These are phyloP conservation scores for Schizochytrium sp. DNA, from an alignment of 108 stramenopile species.

Conservation along the genomic window DNA sequence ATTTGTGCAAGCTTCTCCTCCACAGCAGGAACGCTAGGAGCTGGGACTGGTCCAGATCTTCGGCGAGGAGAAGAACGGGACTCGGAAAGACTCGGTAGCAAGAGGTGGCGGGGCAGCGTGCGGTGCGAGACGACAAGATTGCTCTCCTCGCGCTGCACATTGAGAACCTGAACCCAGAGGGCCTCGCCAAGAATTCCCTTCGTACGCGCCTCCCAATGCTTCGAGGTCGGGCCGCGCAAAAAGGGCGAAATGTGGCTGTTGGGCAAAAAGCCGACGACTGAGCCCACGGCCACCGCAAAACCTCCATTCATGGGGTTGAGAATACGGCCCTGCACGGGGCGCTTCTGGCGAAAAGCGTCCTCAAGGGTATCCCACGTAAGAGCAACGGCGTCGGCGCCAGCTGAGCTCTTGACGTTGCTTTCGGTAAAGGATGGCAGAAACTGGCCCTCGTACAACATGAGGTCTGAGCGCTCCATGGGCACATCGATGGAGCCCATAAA, in stretches of 20 bases:
- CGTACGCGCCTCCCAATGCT: not conserved
- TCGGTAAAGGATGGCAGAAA: not conserved
- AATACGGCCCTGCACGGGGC: not conserved
- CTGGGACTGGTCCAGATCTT: not conserved
- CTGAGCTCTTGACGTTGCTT: too few relatives aligned
- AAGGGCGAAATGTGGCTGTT: not conserved
- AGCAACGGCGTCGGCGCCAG: not conserved
- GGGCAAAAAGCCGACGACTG: not conserved
- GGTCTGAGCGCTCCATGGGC: not conserved
- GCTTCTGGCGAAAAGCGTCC: not conserved
- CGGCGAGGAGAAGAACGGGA: not conserved
- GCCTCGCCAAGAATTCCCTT: not conserved
- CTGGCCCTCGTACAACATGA: slow-evolving; percentile 6
- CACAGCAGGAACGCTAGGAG: not conserved
- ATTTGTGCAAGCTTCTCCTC: not conserved
- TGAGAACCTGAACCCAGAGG: not conserved
- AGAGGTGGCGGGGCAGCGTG: not conserved
- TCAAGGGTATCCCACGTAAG: not conserved
- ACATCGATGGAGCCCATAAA: not conserved
- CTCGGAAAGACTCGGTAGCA: not conserved
- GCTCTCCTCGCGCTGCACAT: not conserved
- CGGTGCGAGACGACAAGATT: slow-evolving; percentile 11
- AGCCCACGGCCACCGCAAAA: not conserved
- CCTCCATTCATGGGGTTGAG: slow-evolving; percentile 11
- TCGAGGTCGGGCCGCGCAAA: not conserved